Percentiles rank a stretch among this genome's conserved stretches.
Evolutionary conservation across 345 rosid genomes (phyloP).

Genomic region (Salix koriyanagi): DNA sequence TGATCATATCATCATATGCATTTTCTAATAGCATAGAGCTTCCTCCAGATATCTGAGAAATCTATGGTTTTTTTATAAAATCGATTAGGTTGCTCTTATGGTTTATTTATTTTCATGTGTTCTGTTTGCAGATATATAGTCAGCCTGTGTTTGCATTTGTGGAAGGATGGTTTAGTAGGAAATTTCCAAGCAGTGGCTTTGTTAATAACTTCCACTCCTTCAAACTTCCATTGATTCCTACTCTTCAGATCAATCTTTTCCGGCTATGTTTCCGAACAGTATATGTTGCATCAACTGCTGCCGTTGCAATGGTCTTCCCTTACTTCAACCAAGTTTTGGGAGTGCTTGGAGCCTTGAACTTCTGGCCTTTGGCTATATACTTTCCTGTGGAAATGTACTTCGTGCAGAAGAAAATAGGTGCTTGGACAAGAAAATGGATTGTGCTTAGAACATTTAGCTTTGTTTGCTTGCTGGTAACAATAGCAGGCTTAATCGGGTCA

Average conservation of each 20-base stretch:
- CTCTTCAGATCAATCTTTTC: slow-evolving; percentile 31
- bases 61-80: neutral
- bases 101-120: neutral
- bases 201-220: slow-evolving; percentile 37
- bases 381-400: slow-evolving; percentile 68
- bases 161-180: slow-evolving; percentile 48
- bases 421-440: slow-evolving; percentile 55
- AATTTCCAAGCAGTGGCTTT: slow-evolving; percentile 35
- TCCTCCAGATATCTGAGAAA: neutral
- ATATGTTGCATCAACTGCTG: slow-evolving; percentile 43
- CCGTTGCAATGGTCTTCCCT: slow-evolving; percentile 44
- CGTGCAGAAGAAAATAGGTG: slow-evolving; percentile 41
- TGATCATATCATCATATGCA: no score
- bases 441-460: slow-evolving; percentile 49
- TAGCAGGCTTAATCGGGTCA: slow-evolving; percentile 44
- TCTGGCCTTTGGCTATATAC: slow-evolving; percentile 62
- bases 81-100: neutral
- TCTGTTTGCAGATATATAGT: slow-evolving; percentile 43
- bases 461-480: slow-evolving; percentile 36
- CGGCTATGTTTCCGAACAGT: slow-evolving; percentile 44
- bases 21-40: neutral
- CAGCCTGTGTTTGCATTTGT: slow-evolving; percentile 62
- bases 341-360: slow-evolving; percentile 56
- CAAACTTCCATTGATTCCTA: slow-evolving; percentile 27
- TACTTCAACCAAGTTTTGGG: slow-evolving; percentile 61